phyloP scores from a whole-genome alignment of 2,329 filamentous ascomycete species.

The Nemania bipapillata region DNA sequence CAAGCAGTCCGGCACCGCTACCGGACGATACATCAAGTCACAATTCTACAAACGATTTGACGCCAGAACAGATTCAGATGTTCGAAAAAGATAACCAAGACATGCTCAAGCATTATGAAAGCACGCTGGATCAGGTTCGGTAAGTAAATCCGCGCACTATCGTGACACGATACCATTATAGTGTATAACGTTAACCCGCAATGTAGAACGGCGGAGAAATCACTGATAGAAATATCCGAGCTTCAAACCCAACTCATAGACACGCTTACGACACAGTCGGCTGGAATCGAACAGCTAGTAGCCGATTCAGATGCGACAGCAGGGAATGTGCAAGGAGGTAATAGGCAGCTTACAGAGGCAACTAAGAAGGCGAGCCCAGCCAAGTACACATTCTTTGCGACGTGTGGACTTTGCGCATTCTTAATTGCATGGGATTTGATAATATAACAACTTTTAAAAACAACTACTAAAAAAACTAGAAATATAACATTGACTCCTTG shows the following conservation, averaged over 20 bases:
- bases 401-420: constrained; percentile 77
- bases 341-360: constrained; percentile 89
- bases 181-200: constrained; percentile 10
- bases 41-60: constrained; percentile 65
- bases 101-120: constrained; percentile 93
- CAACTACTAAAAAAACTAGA: too few relatives aligned
- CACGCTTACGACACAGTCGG: constrained; percentile 86
- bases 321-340: constrained; percentile 88
- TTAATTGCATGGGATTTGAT: constrained; percentile 82
- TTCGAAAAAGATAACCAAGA: constrained; percentile 94
- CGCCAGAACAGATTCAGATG: constrained; percentile 86
- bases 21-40: constrained; percentile 44
- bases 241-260: constrained; percentile 88
- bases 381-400: constrained; percentile 82
- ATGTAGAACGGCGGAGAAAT: constrained; percentile 83
- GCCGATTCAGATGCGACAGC: constrained; percentile 82
- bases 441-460: constrained; percentile 54
- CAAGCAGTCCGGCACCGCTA: constrained; percentile 42
- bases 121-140: constrained; percentile 93
- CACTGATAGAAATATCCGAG: constrained; percentile 89
- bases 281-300: constrained; percentile 88
- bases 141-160: constrained; percentile 60
- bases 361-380: constrained; percentile 76
- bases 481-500: not conserved
- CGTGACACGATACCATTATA: not conserved